phyloP scores from a whole-genome alignment of 1,284 basidiomycete species.

The Ganoderma sinense region DNA sequence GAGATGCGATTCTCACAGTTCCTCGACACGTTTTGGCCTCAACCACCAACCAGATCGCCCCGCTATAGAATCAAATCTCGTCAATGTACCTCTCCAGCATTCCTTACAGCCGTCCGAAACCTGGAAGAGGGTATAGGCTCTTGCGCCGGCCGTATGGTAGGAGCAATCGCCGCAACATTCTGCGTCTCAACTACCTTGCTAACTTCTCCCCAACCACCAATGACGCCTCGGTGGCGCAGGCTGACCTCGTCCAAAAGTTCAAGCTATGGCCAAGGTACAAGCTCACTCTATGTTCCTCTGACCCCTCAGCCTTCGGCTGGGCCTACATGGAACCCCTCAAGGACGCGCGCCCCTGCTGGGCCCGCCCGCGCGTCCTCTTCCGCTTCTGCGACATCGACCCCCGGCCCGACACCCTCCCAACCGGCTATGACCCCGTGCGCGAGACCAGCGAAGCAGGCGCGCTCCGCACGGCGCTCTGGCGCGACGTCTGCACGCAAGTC shows the following conservation, averaged over 20 bases:
- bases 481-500: not conserved
- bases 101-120: not conserved
- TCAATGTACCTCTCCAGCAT: not conserved
- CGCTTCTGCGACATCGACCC: constrained; percentile 5
- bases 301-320: not conserved
- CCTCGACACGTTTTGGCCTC: not conserved
- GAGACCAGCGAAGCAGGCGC: not conserved
- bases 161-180: not conserved
- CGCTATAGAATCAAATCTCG: not conserved
- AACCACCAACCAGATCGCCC: not conserved
- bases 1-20: not conserved
- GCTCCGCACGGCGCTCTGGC: not conserved
- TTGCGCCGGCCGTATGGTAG: not conserved
- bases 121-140: not conserved
- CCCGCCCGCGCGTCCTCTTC: constrained; percentile 1
- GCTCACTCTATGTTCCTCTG: not conserved
- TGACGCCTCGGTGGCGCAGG: not conserved
- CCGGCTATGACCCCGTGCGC: not conserved
- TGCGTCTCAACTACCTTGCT: not conserved
- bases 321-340: not conserved
- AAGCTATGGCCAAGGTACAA: not conserved
- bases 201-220: not conserved
- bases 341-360: not conserved
- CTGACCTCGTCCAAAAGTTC: not conserved
- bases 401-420: not conserved